Base-by-base conservation (phyloP, 257 asterid genomes). In the Lantana camara region DNA sequence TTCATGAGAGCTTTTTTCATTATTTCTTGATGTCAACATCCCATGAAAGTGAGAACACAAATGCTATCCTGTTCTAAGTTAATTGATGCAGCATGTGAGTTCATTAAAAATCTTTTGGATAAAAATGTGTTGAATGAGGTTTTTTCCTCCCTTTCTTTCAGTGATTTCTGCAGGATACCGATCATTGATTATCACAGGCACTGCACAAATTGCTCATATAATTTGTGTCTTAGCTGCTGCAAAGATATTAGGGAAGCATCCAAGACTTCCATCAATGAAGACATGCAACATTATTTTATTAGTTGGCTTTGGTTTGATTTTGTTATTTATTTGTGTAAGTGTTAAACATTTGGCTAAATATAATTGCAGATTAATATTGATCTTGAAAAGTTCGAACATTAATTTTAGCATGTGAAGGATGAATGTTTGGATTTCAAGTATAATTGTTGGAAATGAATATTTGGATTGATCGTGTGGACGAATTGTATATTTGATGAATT, bases 161-260 rank as follows among this genome's bases (percentile, higher is more conserved):
- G 99, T 73, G 82, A 94, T 76, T 94, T 86, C 76, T 94, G 99
- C 92, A 84, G 99, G 86, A 75, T 79, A 70, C 99, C 97, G 15
- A 77, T 94, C 67, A 79, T 90, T 66, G 99, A 94, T 80, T 94
- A 90, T 79, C 99, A 94, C 73, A 81, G 97, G 65, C 99, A 88
- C 60, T 94, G 99, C 80, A 75, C 83, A 50, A 84, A 67, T 64
- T 94, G 99, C 95, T 83, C 95, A n/a, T 94, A 88, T 76, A 97
- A 94, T 79, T 82, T 94, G 68, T 94, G 99, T 85, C 96, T 94
- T 63, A 84, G 81, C 71, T 94, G 99, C 91, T 90, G 99, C 89
- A 91, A 80, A 76, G 96, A 88, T 70, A 63, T 94, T 41, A 78
- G 96, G 71, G 85, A 82, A 68, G 88, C 89, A 57, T 79, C 95